Evolutionary conservation across 73 alveolate genomes (phyloP).

Genomic region (Tetrahymena thermophila): DNA sequence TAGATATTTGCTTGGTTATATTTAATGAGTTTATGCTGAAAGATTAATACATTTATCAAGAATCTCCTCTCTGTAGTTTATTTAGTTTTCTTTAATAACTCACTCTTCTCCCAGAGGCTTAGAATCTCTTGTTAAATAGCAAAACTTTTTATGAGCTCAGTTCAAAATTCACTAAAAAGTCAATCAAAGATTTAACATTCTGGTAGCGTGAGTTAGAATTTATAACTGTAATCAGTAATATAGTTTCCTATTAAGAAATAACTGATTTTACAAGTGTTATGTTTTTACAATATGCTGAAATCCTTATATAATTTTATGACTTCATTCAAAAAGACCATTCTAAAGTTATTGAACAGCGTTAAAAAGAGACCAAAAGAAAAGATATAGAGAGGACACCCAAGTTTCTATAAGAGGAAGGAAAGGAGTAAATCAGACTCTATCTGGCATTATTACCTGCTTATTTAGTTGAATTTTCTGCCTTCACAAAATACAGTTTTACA

Average conservation of each 20-base stretch:
- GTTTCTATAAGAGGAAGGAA: neutral
- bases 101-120: neutral
- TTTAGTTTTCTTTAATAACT: neutral
- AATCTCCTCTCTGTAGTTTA: neutral
- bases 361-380: neutral
- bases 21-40: neutral
- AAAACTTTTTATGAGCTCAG: neutral
- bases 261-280: neutral
- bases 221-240: neutral
- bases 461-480: neutral
- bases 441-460: neutral
- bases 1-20: neutral
- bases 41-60: neutral
- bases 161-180: neutral
- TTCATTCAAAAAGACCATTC: neutral
- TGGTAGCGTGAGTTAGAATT: neutral
- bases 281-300: neutral
- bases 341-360: neutral
- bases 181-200: neutral
- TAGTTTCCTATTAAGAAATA: neutral
- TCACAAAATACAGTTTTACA: neutral
- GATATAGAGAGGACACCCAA: neutral
- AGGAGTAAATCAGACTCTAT: neutral
- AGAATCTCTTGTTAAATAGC: neutral
- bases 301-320: neutral